Conservation (phyloP, 768 basidiomycete genomes). For the Leucogyrophana mollusca region DNA sequence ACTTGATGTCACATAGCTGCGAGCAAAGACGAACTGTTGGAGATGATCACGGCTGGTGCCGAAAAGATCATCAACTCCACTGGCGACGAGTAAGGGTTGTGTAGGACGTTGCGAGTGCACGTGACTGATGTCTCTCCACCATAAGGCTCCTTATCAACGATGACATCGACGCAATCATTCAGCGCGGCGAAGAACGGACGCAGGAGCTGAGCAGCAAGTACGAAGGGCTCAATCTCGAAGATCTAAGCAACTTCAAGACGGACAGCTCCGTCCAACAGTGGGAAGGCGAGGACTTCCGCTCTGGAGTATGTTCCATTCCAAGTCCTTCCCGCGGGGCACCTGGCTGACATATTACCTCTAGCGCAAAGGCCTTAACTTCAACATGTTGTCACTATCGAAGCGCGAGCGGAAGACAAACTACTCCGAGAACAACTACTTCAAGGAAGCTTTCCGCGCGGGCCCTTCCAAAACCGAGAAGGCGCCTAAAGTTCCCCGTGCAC, state of each 20-base stretch:
- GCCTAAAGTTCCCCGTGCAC: constrained; percentile 80
- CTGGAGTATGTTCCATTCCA: constrained; percentile 45
- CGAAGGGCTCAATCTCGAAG: constrained; percentile 89
- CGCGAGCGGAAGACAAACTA: constrained; percentile 93
- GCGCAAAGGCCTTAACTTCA: constrained; percentile 71
- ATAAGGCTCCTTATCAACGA: constrained; percentile 73
- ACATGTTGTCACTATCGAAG: constrained; percentile 85
- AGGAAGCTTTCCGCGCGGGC: constrained; percentile 81
- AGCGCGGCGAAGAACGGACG: constrained; percentile 88
- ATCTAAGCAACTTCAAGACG: constrained; percentile 95
- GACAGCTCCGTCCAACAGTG: constrained; percentile 90
- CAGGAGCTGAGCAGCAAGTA: constrained; percentile 88
- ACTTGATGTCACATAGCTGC: constrained; percentile 53
- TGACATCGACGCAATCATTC: constrained; percentile 94
- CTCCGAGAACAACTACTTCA: constrained; percentile 94
- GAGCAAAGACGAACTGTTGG: constrained; percentile 92
- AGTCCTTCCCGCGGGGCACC: too few relatives aligned
- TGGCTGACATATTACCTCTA: constrained; percentile 22
- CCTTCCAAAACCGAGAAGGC: constrained; percentile 79
- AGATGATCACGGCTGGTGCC: constrained; percentile 98
- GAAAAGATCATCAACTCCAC: constrained; percentile 88
- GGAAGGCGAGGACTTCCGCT: constrained; percentile 92
- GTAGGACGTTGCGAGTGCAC: background rate
- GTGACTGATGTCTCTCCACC: background rate
- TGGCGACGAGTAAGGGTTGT: constrained; percentile 57